Conservation (phyloP, 768 basidiomycete genomes). For the Amanita pseudoporphyria region DNA sequence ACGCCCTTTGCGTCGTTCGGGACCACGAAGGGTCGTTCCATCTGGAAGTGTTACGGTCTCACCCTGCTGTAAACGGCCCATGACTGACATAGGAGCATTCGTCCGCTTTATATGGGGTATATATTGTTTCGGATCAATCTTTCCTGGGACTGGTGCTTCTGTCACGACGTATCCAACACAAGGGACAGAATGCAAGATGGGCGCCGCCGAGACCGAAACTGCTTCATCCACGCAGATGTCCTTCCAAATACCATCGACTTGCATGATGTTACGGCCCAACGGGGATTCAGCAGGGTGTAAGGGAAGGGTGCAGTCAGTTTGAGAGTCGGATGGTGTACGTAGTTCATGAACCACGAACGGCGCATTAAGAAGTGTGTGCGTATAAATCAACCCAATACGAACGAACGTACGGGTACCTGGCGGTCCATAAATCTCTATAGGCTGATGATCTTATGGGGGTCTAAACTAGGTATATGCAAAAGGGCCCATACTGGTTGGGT, state of each 20-base stretch:
- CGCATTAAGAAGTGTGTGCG: constrained; percentile 54
- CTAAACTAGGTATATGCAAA: background rate
- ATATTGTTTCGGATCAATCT: constrained; percentile 61
- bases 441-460: constrained; percentile 27
- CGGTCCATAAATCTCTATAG: constrained; percentile 80
- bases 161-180: constrained; percentile 72
- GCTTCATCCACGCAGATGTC: constrained; percentile 48
- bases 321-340: constrained; percentile 50
- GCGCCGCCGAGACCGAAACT: constrained; percentile 64
- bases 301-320: constrained; percentile 38
- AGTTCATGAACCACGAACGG: constrained; percentile 83
- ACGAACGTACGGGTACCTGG: constrained; percentile 76
- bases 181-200: constrained; percentile 71
- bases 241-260: constrained; percentile 52
- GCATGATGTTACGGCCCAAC: constrained; percentile 53
- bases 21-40: constrained; percentile 64
- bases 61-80: constrained; percentile 59
- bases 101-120: constrained; percentile 62
- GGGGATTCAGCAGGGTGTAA: constrained; percentile 45
- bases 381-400: constrained; percentile 55
- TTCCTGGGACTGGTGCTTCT: constrained; percentile 68
- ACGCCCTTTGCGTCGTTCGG: constrained; percentile 53
- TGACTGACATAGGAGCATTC: constrained; percentile 55
- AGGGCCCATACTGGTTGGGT: constrained; percentile 19
- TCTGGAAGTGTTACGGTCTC: constrained; percentile 55